Percentiles rank a stretch among this genome's conserved stretches.
These are phyloP conservation scores for Hevea brasiliensis DNA, from an alignment of 345 rosid species.

Conservation along the genomic window DNA sequence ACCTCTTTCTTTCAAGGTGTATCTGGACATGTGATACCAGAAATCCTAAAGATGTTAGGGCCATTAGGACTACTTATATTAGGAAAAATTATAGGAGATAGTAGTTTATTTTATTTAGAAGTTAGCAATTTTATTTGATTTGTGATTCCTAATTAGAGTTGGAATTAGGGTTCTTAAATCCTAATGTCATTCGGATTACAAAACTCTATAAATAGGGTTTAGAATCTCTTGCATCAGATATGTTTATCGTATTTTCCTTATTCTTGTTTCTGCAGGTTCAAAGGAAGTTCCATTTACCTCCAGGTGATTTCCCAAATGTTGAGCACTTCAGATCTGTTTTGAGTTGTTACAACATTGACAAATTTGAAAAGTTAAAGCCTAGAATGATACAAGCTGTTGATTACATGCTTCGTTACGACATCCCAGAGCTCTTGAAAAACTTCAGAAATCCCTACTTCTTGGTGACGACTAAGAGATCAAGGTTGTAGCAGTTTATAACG, in stretches of 20 bases:
- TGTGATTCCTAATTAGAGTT: too few relatives aligned
- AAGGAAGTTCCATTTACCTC: slow-evolving; percentile 79
- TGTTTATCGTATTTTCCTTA: background rate
- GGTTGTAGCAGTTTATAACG: background rate
- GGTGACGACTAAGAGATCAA: too few relatives aligned
- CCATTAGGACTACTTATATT: too few relatives aligned
- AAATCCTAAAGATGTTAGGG: too few relatives aligned
- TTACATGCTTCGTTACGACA: slow-evolving; percentile 89
- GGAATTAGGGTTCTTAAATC: too few relatives aligned
- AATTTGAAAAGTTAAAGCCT: slow-evolving; percentile 84
- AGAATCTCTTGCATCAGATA: background rate
- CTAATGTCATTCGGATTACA: too few relatives aligned
- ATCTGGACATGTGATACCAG: too few relatives aligned
- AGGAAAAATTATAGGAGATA: too few relatives aligned
- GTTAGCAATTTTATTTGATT: too few relatives aligned
- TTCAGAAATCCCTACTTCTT: slow-evolving; percentile 89
- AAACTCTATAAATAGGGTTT: too few relatives aligned
- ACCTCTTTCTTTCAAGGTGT: too few relatives aligned
- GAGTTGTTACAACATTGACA: slow-evolving; percentile 75
- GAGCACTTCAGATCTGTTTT: slow-evolving; percentile 74
- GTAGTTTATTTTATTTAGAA: too few relatives aligned
- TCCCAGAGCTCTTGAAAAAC: slow-evolving; percentile 76
- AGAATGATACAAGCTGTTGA: slow-evolving; percentile 89
- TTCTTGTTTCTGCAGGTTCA: slow-evolving; percentile 70
- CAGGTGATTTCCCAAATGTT: slow-evolving; percentile 85